These are phyloP conservation scores for Salvia miltiorrhiza DNA, from an alignment of 257 asterid genomes.

Conservation along the genomic window DNA sequence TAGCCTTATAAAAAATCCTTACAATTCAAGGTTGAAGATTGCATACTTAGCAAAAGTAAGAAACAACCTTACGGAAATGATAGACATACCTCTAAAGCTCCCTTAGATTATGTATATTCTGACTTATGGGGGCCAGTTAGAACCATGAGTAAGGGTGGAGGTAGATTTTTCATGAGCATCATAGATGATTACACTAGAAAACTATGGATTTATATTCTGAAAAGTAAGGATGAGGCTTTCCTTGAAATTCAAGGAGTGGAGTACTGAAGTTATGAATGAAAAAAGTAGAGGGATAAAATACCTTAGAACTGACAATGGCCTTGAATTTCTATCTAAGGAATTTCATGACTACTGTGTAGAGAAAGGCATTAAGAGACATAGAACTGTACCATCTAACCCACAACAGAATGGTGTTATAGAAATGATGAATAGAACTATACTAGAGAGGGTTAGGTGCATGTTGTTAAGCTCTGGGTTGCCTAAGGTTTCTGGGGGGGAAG, in stretches of 20 bases:
- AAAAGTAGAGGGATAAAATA: no score
- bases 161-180: background rate
- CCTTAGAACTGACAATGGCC: background rate
- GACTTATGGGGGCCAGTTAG: background rate
- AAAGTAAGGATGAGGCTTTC: no score
- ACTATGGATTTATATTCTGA: background rate
- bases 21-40: no score
- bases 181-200: background rate
- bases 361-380: background rate
- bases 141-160: background rate
- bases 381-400: background rate
- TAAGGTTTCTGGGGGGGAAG: background rate
- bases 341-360: background rate
- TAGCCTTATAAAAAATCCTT: no score
- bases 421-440: background rate
- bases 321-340: background rate
- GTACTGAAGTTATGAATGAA: background rate
- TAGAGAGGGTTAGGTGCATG: background rate
- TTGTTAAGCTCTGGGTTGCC: background rate
- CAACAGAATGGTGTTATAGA: background rate
- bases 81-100: background rate
- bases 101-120: background rate
- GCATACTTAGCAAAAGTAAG: no score
- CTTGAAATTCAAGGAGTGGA: background rate
- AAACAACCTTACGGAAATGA: background rate